These are phyloP conservation scores for Metschnikowia vanudenii DNA, from an alignment of 805 yeast species.

Conservation along the genomic window DNA sequence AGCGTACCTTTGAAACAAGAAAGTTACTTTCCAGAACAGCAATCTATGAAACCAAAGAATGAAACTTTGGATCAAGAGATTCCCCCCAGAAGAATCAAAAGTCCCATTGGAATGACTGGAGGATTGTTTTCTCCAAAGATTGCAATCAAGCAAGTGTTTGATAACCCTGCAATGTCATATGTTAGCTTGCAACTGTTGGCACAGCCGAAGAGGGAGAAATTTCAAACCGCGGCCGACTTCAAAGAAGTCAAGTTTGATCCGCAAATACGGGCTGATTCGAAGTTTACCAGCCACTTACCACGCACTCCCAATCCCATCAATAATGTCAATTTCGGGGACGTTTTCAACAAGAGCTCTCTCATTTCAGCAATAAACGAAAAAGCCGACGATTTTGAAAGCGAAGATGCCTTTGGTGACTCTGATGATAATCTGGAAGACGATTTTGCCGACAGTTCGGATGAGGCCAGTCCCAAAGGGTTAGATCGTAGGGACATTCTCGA, in stretches of 20 bases:
- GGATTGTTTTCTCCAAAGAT: constrained; percentile 17
- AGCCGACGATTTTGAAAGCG: constrained; percentile 17
- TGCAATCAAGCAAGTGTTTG: constrained; percentile 43
- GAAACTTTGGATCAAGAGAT: constrained; percentile 1
- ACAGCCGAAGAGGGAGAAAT: constrained; percentile 14
- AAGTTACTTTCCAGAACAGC: constrained; percentile 19
- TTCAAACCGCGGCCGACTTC: constrained; percentile 9
- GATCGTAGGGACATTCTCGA: constrained; percentile 11
- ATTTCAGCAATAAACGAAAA: constrained; percentile 6
- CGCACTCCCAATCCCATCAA: constrained; percentile 41
- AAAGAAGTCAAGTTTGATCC: constrained; percentile 24
- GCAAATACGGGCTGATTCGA: constrained; percentile 9
- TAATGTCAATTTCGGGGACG: constrained; percentile 31
- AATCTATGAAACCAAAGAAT: not conserved
- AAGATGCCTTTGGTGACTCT: constrained; percentile 10
- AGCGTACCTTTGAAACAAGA: constrained; percentile 14
- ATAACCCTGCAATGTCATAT: constrained; percentile 42
- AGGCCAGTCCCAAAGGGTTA: constrained; percentile 14
- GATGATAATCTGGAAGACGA: constrained; percentile 18
- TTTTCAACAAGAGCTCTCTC: constrained; percentile 21
- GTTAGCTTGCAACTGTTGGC: constrained; percentile 19
- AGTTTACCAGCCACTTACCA: constrained; percentile 27
- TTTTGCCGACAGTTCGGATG: constrained; percentile 15
- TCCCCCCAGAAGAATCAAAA: constrained; percentile 6
- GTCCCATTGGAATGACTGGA: constrained; percentile 13